Base-by-base conservation (phyloP, 2,329 filamentous ascomycete genomes). In the Akanthomyces dipterigenus region DNA sequence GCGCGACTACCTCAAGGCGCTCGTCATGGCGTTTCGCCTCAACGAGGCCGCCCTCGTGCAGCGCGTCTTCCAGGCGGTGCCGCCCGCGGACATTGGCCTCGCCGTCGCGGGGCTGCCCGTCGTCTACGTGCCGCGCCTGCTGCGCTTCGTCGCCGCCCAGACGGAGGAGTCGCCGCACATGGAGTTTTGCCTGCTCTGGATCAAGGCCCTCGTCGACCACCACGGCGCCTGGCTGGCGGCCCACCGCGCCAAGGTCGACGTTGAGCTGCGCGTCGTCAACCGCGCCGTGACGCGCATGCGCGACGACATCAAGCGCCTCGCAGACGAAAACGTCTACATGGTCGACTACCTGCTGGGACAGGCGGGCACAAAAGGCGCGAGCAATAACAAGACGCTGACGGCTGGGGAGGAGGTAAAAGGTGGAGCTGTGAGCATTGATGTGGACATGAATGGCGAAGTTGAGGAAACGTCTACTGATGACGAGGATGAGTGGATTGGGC, bases 11-110 rank as follows among this genome's bases (percentile, higher is more conserved):
- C 83, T 98, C 65, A 96, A 95, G 76, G 93, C 95, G 1, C 79
- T 99, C 6, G 87, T 97, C 65, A 99, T 99, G 95, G 89, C 93
- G 1, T 99, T 99, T 81, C 89, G 96, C 6, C 86, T 99, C 62
- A 97, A 96, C 76, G 91, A 96, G 73, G 82, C 86, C 5, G 85
- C 87, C 24, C 81, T 99, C 51, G 86, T 97, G 64, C 89, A 89
- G 67, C 86, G 87, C 59, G 90, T 97, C 20, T 98, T 96, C 76
- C 88, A 96, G 75, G 83, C 85, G 2, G 88, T 93, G 26, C 93
- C 95, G 1, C 80, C 88, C 46, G 75, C 80, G 2, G 88, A 93
- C 66, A 89, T 98, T 51, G 71, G 83, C 0, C 84, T 96, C 9
- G 87, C 96, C 0, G 90, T 96, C 26, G 86, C 85, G 57, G 85